Base-by-base conservation (phyloP, 805 yeast species). In the Lachancea sp. region DNA sequence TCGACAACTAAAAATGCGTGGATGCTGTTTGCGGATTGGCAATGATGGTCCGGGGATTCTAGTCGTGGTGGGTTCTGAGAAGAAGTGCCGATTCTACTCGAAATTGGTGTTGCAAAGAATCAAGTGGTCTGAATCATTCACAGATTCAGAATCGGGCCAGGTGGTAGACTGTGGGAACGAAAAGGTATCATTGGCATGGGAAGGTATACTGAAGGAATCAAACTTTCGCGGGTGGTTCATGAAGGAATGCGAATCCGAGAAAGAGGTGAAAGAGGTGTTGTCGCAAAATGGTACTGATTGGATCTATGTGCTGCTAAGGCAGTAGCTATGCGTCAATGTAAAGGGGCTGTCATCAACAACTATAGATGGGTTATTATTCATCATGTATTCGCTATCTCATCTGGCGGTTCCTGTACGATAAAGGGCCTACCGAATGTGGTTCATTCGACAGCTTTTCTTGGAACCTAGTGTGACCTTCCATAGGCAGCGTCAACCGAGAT, bases 51-150 rank as follows among this genome's bases (percentile, higher is more conserved):
- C 76, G 45, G 75, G 75, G 29, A 53, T 89, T 29, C 70, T 90
- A 0, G 67, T 90, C 2, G 81, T 77, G 1, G 90, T 85, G 51
- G 97, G 97, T 0, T 80, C 83, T 0, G 72, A 66, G 23, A 78
- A 78, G 45, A 67, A 77, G 26, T 61, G 83, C 17, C 68, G 67
- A n/a, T 75, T 75, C 49, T 88, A 76, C 60, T 77, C 76, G 39
- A 78, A 75, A 45, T 64, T 88, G 36, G 50, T 88, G 52, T 55
- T 68, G 36, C 65, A 66, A 26, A 67, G 96, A 41, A 81, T 86
- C 40, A 68, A 74, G 26, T 89, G 96, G 97, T 68, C 70, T 4
- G 77, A 74, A 44, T 64, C 65, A 34, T 75, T 66, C 5, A 48
- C 54, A 3, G 68, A 69, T 3, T 65, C 61, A 29, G 43, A 41